Percentiles rank a stretch among this genome's conserved stretches.
Evolutionary conservation across 441 rosid species (phyloP).

Genomic region (Codiaeum variegatum): DNA sequence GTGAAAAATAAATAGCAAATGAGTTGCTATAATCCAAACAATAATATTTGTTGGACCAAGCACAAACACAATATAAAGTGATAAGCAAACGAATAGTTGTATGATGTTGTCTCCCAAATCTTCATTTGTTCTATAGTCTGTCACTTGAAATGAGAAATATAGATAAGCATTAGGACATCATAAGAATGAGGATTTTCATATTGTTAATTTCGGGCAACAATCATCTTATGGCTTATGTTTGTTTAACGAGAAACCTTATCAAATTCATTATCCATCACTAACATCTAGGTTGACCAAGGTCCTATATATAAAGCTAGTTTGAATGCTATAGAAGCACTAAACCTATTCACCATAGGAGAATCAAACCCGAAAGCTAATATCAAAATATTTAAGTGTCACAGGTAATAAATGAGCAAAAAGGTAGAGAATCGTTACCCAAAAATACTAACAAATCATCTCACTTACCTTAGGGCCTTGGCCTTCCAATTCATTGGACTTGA

Average conservation of each 20-base stretch:
- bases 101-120: not conserved
- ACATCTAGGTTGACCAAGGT: slow-evolving; percentile 7
- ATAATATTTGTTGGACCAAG: not conserved
- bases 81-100: not conserved
- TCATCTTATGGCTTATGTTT: not conserved
- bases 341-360: too few species aligned
- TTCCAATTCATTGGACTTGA: slow-evolving; percentile 31
- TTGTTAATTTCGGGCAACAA: not conserved
- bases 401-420: too few species aligned
- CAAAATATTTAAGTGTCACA: too few species aligned
- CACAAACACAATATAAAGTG: not conserved
- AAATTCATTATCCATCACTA: not conserved
- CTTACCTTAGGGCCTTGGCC: slow-evolving; percentile 41
- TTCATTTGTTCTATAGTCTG: not conserved
- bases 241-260: not conserved
- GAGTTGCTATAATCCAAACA: not conserved
- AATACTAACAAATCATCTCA: not conserved
- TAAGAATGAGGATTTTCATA: not conserved
- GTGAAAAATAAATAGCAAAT: not conserved
- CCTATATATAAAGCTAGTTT: not conserved
- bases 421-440: too few species aligned
- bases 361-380: too few species aligned
- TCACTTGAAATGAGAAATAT: not conserved
- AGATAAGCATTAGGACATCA: not conserved
- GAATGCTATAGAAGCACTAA: slow-evolving; percentile 11